Evolutionary conservation across 305 asterid genomes (phyloP).

Genomic region (Lippia alba): DNA sequence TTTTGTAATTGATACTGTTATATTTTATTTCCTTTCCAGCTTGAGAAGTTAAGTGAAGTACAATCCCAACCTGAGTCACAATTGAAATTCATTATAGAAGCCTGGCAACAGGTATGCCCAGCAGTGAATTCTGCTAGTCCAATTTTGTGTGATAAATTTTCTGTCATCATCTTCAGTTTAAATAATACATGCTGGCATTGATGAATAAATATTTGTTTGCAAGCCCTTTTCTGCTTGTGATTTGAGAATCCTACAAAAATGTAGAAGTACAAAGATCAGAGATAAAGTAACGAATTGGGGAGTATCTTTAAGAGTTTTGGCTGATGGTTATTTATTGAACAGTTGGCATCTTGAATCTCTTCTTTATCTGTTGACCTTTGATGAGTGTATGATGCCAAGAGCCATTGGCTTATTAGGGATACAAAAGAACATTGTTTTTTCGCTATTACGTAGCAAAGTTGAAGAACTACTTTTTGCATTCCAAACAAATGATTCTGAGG

Average conservation of each 20-base stretch:
- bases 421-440: constrained; percentile 8
- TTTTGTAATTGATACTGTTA: constrained; percentile 14
- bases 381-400: constrained; percentile 4
- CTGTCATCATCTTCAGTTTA: not conserved
- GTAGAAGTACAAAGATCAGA: constrained; percentile 8
- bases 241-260: not conserved
- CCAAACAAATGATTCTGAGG: not conserved
- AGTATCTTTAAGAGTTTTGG: constrained; percentile 24
- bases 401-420: constrained; percentile 21
- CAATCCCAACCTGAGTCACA: constrained; percentile 82
- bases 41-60: constrained; percentile 79
- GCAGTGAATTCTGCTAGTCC: constrained; percentile 13
- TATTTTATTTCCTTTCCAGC: constrained; percentile 49
- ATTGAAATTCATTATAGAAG: constrained; percentile 79
- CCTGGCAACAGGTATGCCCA: constrained; percentile 86
- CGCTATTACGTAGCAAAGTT: not conserved
- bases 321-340: constrained; percentile 19
- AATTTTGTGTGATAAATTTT: constrained; percentile 19
- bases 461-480: not conserved
- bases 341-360: constrained; percentile 12
- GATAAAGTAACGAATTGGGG: constrained; percentile 8
- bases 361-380: not conserved
- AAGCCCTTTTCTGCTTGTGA: constrained; percentile 6
- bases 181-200: constrained; percentile 10
- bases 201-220: constrained; percentile 21